Base-by-base conservation (phyloP, 306 rosid genomes). In the Fragaria nilgerrensis region DNA sequence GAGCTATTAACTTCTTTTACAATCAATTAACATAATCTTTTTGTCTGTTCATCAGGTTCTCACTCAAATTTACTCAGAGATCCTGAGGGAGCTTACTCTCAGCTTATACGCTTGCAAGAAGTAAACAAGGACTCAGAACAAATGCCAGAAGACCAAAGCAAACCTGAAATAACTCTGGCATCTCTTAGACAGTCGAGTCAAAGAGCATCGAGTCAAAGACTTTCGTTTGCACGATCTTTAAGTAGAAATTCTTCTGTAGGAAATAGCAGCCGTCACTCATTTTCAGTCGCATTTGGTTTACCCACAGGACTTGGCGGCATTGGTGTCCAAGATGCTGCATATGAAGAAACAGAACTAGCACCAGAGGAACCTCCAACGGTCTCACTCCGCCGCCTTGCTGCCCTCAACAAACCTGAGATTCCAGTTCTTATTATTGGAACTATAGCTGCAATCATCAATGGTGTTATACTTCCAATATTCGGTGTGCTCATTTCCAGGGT, bases 371-470 rank as follows among this genome's bases (percentile, higher is more conserved):
- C 39, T 72, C 89, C 82, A 45, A 61, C 80, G 22, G 88, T 91
- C 74, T 82, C 96, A 4, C 82, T 93, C 15, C 50, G 83, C 65
- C 98, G 97, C 86, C 90, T 93, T 50, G 96, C 90, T 67, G 74
- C 88, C 82, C 92, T 91, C 32, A 93, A 93, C 90, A 93, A 91
- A 85, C 98, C 97, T 29, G 98, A 93, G 91, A 89, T 93, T 63
- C 98, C 91, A 10, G 86, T 84, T 41, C 82, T 93, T 44, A 25
- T 93, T 5, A 9, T 89, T 56, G 97, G 98, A 78, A 77, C 87
- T 15, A 11, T 87, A 14, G 97, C 90, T 53, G 92, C 97, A 56
- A 37, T 69, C 59, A 78, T 72, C 68, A 86, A 86, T 17, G 97
- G 98, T 27, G 87, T 84, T 32, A 72, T 91, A 68, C 45, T 88